phyloP scores from a whole-genome alignment of 202 grass and related monocot species.

The Alloteropsis angusta region DNA sequence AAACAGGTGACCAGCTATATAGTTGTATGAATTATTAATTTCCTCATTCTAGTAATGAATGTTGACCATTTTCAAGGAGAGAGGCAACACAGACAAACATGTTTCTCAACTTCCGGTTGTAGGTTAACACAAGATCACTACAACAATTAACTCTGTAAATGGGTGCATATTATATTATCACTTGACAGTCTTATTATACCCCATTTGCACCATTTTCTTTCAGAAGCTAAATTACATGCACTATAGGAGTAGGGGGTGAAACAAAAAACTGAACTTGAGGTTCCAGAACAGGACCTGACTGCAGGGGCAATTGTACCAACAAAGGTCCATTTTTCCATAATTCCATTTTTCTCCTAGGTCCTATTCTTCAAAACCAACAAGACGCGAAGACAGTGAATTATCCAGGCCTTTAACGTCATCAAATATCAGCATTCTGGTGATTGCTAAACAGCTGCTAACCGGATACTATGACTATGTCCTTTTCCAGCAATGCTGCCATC shows the following conservation, averaged over 20 bases:
- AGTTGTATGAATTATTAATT: background rate
- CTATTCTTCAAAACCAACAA: background rate
- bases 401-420: background rate
- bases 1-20: background rate
- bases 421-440: background rate
- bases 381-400: background rate
- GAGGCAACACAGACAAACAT: background rate
- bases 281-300: background rate
- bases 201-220: background rate
- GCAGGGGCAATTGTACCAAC: background rate
- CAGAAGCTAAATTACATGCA: background rate
- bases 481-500: too few relatives aligned
- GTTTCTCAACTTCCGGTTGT: background rate
- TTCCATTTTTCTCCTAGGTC: background rate
- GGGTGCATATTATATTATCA: background rate
- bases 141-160: background rate
- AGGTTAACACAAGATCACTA: background rate
- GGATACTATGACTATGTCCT: too few relatives aligned
- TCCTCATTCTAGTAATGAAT: background rate
- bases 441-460: background rate
- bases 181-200: background rate
- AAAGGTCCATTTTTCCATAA: background rate
- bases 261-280: background rate
- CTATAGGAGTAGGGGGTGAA: background rate
- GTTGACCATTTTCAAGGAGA: background rate